phyloP scores from a whole-genome alignment of 176 grass and related monocot genomes.

The Themeda triandra region DNA sequence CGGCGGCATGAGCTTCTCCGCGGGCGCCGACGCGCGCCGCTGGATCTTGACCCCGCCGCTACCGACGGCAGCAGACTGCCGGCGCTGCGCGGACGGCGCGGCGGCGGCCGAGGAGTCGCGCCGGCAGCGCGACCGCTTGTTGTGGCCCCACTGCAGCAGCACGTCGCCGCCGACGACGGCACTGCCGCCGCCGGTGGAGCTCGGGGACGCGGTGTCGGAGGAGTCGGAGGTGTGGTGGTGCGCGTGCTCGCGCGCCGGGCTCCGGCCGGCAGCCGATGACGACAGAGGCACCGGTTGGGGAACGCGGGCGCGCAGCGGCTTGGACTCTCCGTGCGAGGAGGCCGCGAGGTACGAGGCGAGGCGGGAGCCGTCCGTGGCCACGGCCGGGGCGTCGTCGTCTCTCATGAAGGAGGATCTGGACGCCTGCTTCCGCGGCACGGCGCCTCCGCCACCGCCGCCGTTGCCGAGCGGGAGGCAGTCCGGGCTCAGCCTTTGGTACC shows the following conservation, averaged over 20 bases:
- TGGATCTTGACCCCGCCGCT: slow-evolving; percentile 48
- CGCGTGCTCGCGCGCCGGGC: slow-evolving; percentile 31
- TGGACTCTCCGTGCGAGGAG: slow-evolving; percentile 15
- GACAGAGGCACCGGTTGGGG: not conserved
- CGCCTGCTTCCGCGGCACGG: slow-evolving; percentile 28
- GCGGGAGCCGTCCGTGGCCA: slow-evolving; percentile 19
- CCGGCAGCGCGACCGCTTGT: slow-evolving; percentile 75
- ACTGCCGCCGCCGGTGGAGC: slow-evolving; percentile 23
- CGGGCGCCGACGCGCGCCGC: slow-evolving; percentile 41
- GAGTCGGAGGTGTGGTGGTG: slow-evolving; percentile 42
- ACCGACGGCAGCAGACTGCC: not conserved
- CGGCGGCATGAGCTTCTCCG: slow-evolving; percentile 74
- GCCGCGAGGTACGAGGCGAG: slow-evolving; percentile 28
- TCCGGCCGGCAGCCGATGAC: slow-evolving; percentile 7
- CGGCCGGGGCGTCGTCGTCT: slow-evolving; percentile 31
- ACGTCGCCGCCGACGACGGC: slow-evolving; percentile 48
- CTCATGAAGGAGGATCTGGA: slow-evolving; percentile 35
- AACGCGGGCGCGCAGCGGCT: slow-evolving; percentile 20
- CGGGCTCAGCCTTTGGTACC: slow-evolving; percentile 80
- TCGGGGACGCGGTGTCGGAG: slow-evolving; percentile 39
- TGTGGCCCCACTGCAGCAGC: slow-evolving; percentile 82
- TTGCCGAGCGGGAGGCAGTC: slow-evolving; percentile 67
- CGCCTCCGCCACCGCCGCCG: slow-evolving; percentile 11
- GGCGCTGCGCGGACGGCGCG: slow-evolving; percentile 36
- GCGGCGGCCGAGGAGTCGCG: slow-evolving; percentile 43